Evolutionary conservation across 176 grass and related monocot species (phyloP), one percentile per base, ranked within the genome.

Genomic region (Urochloa ruziziensis): DNA sequence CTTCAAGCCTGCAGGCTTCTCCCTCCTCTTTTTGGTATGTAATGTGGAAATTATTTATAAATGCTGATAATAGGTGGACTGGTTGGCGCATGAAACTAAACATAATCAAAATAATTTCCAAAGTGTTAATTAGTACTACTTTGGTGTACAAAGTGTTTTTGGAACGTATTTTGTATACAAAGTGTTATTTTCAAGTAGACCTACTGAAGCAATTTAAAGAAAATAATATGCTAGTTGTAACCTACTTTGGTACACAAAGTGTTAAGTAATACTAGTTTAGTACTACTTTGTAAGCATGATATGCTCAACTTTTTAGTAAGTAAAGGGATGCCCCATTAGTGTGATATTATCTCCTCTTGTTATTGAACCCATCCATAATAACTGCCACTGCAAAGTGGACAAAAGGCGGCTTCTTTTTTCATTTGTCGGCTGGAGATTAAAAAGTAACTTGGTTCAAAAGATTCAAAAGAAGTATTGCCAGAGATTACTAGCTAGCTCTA

Each of bases 341-440:
- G 77, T 19, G 32, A 21, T 13, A 80, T 23, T 86, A 71, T 66
- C 33, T 80, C 80, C 13, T 32, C 13, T 14, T 70, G 18, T 71
- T 56, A 51, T 0, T 28, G 24, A 44, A 42, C 33, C 44, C 48
- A 65, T 43, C 47, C 46, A 42, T 14, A 89, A 80, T 24, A 79
- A 62, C 64, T 56, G 58, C 44, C 53, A 82, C 25, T 78, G 15
- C 37, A 53, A 79, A 83, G 59, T 25, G 67, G 24, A 60, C 48
- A 65, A 82, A 78, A 77, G 6, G 13, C 30, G 25, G 65, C 36
- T 37, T 44, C 16, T 90, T 90, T 82, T 82, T 82, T 70, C 18
- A 77, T 19, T 43, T 86, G 37, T 74, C 46, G 56, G 46, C 40
- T 2, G 23, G 34, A 42, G 8, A 39, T 47, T 69, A 29, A 42